These are phyloP conservation scores for Prunus campanulata DNA, from an alignment of 306 rosid species.

Conservation along the genomic window DNA sequence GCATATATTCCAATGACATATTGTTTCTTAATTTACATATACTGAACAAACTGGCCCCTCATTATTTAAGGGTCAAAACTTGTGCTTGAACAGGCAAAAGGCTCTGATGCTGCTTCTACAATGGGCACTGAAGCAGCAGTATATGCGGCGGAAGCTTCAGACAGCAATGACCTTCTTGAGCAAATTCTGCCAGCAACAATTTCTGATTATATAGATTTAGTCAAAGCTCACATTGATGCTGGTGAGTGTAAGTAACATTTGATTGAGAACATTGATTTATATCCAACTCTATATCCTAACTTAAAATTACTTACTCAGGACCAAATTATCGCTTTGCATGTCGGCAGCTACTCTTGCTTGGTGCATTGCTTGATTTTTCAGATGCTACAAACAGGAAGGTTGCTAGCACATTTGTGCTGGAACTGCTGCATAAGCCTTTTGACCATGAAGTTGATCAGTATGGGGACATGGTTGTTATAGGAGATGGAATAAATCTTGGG, in stretches of 20 bases:
- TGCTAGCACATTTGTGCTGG: slow-evolving; percentile 76
- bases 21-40: background rate
- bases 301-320: slow-evolving; percentile 44
- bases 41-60: background rate
- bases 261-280: slow-evolving; percentile 15
- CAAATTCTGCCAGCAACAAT: slow-evolving; percentile 75
- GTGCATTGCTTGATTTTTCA: slow-evolving; percentile 86
- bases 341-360: slow-evolving; percentile 87
- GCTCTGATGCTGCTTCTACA: slow-evolving; percentile 93
- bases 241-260: slow-evolving; percentile 43
- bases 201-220: slow-evolving; percentile 71
- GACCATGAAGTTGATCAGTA: slow-evolving; percentile 78
- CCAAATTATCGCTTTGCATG: slow-evolving; percentile 67
- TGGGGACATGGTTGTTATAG: slow-evolving; percentile 75
- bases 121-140: slow-evolving; percentile 92
- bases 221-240: slow-evolving; percentile 74
- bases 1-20: background rate
- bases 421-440: slow-evolving; percentile 73
- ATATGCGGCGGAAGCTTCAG: slow-evolving; percentile 94
- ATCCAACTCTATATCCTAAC: slow-evolving; percentile 14
- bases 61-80: slow-evolving; percentile 15
- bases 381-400: slow-evolving; percentile 76
- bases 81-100: slow-evolving; percentile 62
- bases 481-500: slow-evolving; percentile 92
- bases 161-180: slow-evolving; percentile 84